Conservation (phyloP, 192 early-diverging fungal genomes). For the Piromyces sp. region DNA sequence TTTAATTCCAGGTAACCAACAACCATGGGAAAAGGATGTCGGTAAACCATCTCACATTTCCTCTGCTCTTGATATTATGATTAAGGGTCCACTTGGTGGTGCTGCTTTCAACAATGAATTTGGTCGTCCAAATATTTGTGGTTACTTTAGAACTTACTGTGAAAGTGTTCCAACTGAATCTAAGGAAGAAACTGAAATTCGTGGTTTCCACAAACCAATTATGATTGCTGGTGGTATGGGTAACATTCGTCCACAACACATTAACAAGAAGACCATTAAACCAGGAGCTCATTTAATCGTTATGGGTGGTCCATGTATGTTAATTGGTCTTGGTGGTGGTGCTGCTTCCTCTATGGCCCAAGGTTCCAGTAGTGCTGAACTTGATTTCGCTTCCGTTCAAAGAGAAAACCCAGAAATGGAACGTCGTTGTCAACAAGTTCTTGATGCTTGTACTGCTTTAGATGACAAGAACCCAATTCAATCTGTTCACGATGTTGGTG, state of each 20-base stretch:
- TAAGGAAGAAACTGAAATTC: constrained; percentile 39
- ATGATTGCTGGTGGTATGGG: constrained; percentile 98
- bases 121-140: constrained; percentile 81
- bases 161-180: constrained; percentile 15
- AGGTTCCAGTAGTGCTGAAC: constrained; percentile 57
- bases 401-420: constrained; percentile 99
- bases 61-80: constrained; percentile 90
- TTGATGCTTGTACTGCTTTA: constrained; percentile 76
- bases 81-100: constrained; percentile 88
- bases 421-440: constrained; percentile 88
- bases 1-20: constrained; percentile 68
- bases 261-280: constrained; percentile 68
- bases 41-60: constrained; percentile 83
- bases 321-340: constrained; percentile 97
- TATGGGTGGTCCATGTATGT: constrained; percentile 90
- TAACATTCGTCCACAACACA: constrained; percentile 73
- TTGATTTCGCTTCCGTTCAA: constrained; percentile 97
- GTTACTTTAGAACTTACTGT: constrained; percentile 92
- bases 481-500: constrained; percentile 96
- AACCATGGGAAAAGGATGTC: constrained; percentile 83
- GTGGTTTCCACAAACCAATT: constrained; percentile 98
- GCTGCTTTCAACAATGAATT: constrained; percentile 99
- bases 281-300: constrained; percentile 71
- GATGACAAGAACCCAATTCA: constrained; percentile 70
- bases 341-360: constrained; percentile 90